Evolutionary conservation across 2,329 filamentous ascomycete species (phyloP).

Genomic region (Phoma sp.): DNA sequence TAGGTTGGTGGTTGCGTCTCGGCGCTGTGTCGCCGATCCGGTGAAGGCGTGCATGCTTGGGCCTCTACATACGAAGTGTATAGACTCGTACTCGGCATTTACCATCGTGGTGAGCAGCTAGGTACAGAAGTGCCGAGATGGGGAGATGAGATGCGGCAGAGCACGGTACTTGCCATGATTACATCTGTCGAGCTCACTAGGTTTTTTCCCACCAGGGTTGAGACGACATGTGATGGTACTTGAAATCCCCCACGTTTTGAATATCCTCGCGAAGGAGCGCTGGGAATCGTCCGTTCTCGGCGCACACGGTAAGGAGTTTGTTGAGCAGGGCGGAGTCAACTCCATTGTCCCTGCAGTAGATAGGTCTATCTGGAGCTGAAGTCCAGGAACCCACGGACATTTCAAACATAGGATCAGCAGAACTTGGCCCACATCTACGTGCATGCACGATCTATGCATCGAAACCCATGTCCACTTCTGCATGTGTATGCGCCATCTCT

Average conservation of each 20-base stretch:
- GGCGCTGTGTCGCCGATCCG: background rate
- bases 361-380: background rate
- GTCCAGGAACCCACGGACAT: background rate
- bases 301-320: background rate
- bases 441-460: background rate
- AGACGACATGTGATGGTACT: background rate
- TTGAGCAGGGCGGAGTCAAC: background rate
- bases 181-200: background rate
- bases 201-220: background rate
- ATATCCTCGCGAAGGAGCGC: background rate
- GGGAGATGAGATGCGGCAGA: background rate
- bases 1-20: background rate
- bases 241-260: no score
- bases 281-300: background rate
- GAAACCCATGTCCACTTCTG: no score
- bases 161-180: conserved; percentile 4
- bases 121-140: background rate
- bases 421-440: background rate
- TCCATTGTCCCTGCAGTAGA: background rate
- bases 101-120: background rate
- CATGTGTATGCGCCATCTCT: background rate
- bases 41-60: background rate
- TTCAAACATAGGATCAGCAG: background rate
- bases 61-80: no score
- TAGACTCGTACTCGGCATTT: background rate